phyloP scores from a whole-genome alignment of 768 basidiomycete genomes.

The Tricholoma sp. region DNA sequence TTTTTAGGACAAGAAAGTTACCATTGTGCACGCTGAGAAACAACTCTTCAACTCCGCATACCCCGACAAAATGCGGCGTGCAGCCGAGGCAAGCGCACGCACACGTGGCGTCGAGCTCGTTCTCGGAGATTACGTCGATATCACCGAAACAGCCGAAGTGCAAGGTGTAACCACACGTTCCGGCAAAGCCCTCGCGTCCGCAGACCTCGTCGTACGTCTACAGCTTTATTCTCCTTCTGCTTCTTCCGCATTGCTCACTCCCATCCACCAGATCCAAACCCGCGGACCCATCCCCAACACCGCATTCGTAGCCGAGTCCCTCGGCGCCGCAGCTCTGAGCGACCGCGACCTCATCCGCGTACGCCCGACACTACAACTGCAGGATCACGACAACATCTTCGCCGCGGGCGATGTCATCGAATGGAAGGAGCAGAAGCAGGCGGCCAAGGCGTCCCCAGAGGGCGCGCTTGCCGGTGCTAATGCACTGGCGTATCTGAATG shows the following conservation, averaged over 20 bases:
- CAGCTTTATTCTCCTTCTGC: not conserved
- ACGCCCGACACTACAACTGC: slow-evolving; percentile 53
- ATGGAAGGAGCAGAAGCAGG: slow-evolving; percentile 60
- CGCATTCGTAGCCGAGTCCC: slow-evolving; percentile 38
- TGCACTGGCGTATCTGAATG: slow-evolving; percentile 38
- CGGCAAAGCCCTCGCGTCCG: slow-evolving; percentile 39
- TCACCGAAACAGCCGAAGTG: slow-evolving; percentile 32
- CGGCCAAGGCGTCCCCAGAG: slow-evolving; percentile 42
- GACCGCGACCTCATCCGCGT: slow-evolving; percentile 43
- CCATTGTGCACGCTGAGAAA: slow-evolving; percentile 54
- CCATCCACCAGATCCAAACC: slow-evolving; percentile 30
- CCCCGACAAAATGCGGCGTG: slow-evolving; percentile 48
- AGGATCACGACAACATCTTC: slow-evolving; percentile 48
- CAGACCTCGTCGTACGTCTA: slow-evolving; percentile 56
- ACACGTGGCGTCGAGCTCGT: slow-evolving; percentile 46
- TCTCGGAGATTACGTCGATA: slow-evolving; percentile 51
- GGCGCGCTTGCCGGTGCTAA: slow-evolving; percentile 44
- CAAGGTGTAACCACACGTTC: slow-evolving; percentile 43
- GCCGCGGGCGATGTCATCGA: slow-evolving; percentile 66
- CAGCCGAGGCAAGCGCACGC: slow-evolving; percentile 33
- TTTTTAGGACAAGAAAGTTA: slow-evolving; percentile 43
- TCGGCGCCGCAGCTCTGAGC: slow-evolving; percentile 33
- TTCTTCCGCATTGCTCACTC: not conserved
- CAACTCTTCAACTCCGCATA: slow-evolving; percentile 55
- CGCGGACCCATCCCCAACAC: slow-evolving; percentile 48